Conservation (phyloP, 345 rosid genomes). For the Orychophragmus violaceus region DNA sequence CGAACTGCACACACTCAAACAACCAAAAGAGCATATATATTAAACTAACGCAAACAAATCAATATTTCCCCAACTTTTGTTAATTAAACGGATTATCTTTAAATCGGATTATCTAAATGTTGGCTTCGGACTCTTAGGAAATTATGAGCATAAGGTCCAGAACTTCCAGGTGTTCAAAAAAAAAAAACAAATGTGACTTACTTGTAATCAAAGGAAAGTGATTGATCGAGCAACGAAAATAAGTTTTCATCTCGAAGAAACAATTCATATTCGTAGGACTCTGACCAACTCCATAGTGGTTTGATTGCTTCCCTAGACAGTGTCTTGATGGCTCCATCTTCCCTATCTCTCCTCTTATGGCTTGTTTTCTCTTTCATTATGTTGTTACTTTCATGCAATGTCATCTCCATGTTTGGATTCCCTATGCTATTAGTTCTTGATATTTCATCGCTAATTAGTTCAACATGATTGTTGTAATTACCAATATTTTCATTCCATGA, state of each 20-base stretch:
- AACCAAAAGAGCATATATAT: background rate
- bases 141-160: no score
- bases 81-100: no score
- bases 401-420: background rate
- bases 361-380: conserved; percentile 5
- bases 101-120: no score
- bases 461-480: conserved; percentile 1
- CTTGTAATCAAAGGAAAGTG: conserved; percentile 20
- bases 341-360: background rate
- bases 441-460: background rate
- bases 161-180: no score
- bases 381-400: background rate
- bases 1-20: conserved; percentile 17
- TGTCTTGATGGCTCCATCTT: background rate
- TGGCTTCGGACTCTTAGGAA: no score
- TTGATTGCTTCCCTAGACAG: conserved; percentile 31
- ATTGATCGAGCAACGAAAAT: conserved; percentile 16
- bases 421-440: background rate
- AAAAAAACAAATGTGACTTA: no score
- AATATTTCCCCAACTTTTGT: no score
- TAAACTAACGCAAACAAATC: no score
- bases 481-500: conserved; percentile 29
- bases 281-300: conserved; percentile 8
- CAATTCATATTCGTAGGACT: background rate
- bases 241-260: conserved; percentile 27